Conservation (phyloP, 2,329 filamentous ascomycete genomes). For the Trichoderma harzianum region DNA sequence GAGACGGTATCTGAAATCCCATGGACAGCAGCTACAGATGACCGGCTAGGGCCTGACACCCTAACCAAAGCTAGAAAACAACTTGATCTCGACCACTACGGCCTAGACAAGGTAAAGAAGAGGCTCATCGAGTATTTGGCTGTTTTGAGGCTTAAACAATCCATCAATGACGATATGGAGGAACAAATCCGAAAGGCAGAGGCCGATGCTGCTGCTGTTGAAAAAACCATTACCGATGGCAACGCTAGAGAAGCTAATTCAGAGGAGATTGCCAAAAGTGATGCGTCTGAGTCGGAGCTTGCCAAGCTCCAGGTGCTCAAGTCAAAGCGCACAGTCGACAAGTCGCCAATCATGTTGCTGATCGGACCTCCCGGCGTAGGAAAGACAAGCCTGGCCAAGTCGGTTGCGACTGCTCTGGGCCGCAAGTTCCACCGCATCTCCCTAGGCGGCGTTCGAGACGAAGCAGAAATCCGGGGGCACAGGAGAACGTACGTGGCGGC, state of each 20-base stretch:
- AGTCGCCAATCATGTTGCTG: slow-evolving; percentile 90
- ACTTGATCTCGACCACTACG: slow-evolving; percentile 93
- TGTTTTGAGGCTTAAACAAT: slow-evolving; percentile 92
- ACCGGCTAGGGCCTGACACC: slow-evolving; percentile 79
- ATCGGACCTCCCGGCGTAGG: slow-evolving; percentile 92
- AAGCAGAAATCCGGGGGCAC: slow-evolving; percentile 95
- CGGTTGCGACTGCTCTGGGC: slow-evolving; percentile 84
- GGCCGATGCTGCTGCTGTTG: slow-evolving; percentile 59
- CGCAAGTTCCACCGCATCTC: slow-evolving; percentile 97
- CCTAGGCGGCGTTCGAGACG: slow-evolving; percentile 89
- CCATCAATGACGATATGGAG: slow-evolving; percentile 79
- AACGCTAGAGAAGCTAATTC: slow-evolving; percentile 23
- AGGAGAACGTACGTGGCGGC: slow-evolving; percentile 94
- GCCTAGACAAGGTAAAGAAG: slow-evolving; percentile 96
- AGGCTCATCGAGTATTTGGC: slow-evolving; percentile 91
- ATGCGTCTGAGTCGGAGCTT: slow-evolving; percentile 35
- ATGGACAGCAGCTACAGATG: slow-evolving; percentile 81
- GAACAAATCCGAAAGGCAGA: slow-evolving; percentile 69
- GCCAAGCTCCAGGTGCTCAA: slow-evolving; percentile 73
- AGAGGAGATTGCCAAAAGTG: slow-evolving; percentile 5
- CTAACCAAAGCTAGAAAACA: slow-evolving; percentile 78
- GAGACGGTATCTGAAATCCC: slow-evolving; percentile 93
- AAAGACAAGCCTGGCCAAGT: slow-evolving; percentile 93
- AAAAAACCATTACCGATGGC: slow-evolving; percentile 35
- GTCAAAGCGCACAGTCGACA: slow-evolving; percentile 84